Base-by-base conservation (phyloP, 805 yeast genomes). In the Metschnikowia arizonensis region DNA sequence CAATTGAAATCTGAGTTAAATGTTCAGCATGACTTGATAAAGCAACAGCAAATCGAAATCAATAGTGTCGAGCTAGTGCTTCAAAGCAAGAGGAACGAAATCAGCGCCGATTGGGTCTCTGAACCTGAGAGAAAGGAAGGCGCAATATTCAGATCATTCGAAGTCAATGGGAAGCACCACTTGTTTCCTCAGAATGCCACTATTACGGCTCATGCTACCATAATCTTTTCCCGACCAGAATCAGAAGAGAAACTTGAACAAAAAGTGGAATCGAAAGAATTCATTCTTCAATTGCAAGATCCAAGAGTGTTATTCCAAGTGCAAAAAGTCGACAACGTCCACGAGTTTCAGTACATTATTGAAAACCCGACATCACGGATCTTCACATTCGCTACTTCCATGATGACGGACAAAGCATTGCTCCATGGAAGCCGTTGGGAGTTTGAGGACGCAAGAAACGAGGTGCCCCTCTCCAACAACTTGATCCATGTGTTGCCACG, bases 311-410 rank as follows among this genome's bases (percentile, higher is more conserved):
- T 85, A 26, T 68, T 83, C 3, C 64, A 61, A n/a, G 58, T 69
- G 3, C 52, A 48, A 7, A 29, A 32, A 11, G 52, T 49, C 1
- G 48, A 38, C 2, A 40, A 33, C 12, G 36, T 18, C 5, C 52
- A 69, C 12, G 61, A 57, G 34, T 59, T 79, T 35, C 66, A 58
- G 11, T 86, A 78, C 57, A 69, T 73, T 42, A 57, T 87, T 40
- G 95, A 87, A 57, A 87, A 87, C 56, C 89, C 95, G 11, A 83
- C 95, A 0, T 72, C 84, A 2, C 69, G 83, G 35, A 74, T 83
- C 2, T 79, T 88, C 51, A 79, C 80, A 9, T 88, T 85, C 53
- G 64, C 82, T 10, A 68, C 81, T 1, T 26, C 44, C 5, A 39
- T 54, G 42, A 32, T 32, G 26, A 44, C 49, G 2, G 55, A 48